Evolutionary conservation across 306 rosid genomes (phyloP).

Genomic region (Pterocarpus macrocarpus): DNA sequence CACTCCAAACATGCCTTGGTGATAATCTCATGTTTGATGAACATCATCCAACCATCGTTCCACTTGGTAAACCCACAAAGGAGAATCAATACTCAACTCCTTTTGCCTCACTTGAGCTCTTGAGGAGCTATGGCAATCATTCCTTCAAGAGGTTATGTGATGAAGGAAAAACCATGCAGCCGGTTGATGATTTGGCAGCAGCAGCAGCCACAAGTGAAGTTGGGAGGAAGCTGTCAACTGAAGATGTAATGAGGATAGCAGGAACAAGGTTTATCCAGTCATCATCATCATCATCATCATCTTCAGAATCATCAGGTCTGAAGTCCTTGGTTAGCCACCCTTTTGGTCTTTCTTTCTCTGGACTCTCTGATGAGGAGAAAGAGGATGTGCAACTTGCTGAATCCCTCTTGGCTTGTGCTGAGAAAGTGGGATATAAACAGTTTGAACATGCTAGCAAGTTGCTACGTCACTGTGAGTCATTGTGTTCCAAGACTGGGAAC

Average conservation of each 20-base stretch:
- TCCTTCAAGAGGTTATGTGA: slow-evolving; percentile 51
- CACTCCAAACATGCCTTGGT: slow-evolving; percentile 43
- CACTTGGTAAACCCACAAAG: slow-evolving; percentile 43
- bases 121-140: slow-evolving; percentile 54
- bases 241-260: slow-evolving; percentile 68
- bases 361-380: slow-evolving; percentile 60
- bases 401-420: slow-evolving; percentile 71
- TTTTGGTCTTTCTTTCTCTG: slow-evolving; percentile 53
- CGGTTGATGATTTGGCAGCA: slow-evolving; percentile 15
- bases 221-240: slow-evolving; percentile 57
- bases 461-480: slow-evolving; percentile 50
- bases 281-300: slow-evolving; percentile 44
- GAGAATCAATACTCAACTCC: slow-evolving; percentile 32
- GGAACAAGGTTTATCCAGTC: slow-evolving; percentile 73
- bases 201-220: not conserved
- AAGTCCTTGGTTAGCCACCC: slow-evolving; percentile 55
- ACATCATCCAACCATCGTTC: slow-evolving; percentile 30
- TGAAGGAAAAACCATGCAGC: slow-evolving; percentile 47
- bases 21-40: slow-evolving; percentile 21
- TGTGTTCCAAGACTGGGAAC: slow-evolving; percentile 56
- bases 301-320: slow-evolving; percentile 38
- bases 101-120: slow-evolving; percentile 63
- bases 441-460: slow-evolving; percentile 57
- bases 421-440: slow-evolving; percentile 66
- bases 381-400: slow-evolving; percentile 65